These are phyloP conservation scores for Colletotrichum sp. DNA, from an alignment of 2,329 filamentous ascomycete genomes.

Conservation along the genomic window DNA sequence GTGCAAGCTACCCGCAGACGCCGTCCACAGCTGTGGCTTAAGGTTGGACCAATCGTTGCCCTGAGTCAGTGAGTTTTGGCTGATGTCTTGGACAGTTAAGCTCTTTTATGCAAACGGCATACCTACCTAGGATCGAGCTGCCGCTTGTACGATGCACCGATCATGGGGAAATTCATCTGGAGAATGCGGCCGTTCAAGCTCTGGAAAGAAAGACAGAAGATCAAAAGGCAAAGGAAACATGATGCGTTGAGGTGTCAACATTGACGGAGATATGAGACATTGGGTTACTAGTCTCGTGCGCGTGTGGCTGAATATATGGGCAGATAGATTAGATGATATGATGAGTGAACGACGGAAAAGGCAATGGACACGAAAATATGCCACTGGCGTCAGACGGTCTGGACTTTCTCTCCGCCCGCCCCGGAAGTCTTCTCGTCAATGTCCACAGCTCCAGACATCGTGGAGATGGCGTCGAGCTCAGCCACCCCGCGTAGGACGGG, in stretches of 20 bases:
- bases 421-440: background rate
- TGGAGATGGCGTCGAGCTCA: background rate
- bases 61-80: background rate
- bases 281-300: background rate
- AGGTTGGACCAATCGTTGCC: background rate
- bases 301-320: background rate
- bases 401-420: background rate
- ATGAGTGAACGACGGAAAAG: background rate
- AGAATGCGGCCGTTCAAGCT: background rate
- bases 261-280: background rate
- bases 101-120: slow-evolving; percentile 5
- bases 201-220: background rate
- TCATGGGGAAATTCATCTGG: background rate
- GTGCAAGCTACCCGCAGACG: background rate
- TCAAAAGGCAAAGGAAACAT: background rate
- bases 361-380: background rate
- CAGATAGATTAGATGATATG: background rate
- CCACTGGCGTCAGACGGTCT: background rate
- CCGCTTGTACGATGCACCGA: background rate
- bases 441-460: background rate
- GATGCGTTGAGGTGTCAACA: background rate
- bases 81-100: background rate
- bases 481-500: background rate
- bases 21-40: background rate
- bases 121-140: background rate